Conservation (phyloP, 2,329 filamentous ascomycete species). For the Hypoxylon sp. region DNA sequence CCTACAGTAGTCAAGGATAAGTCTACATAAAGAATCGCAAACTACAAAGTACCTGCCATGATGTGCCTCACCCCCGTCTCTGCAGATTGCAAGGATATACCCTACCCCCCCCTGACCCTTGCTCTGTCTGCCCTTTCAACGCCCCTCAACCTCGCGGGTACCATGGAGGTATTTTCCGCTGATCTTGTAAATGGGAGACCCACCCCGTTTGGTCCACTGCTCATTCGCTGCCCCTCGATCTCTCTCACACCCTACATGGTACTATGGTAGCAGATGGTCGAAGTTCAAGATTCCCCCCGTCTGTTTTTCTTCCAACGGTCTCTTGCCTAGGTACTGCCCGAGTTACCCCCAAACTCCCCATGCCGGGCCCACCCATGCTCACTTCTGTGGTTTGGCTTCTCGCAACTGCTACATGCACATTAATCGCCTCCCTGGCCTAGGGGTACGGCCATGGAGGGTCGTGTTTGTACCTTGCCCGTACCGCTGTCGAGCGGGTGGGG, state of each 20-base stretch:
- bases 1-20: slow-evolving; percentile 28
- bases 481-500: slow-evolving; percentile 33
- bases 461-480: slow-evolving; percentile 38
- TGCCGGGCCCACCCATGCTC: slow-evolving; percentile 32
- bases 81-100: slow-evolving; percentile 40
- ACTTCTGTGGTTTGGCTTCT: slow-evolving; percentile 12
- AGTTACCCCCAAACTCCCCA: slow-evolving; percentile 31
- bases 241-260: slow-evolving; percentile 24
- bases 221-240: slow-evolving; percentile 43
- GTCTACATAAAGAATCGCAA: slow-evolving; percentile 25
- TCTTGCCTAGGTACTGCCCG: slow-evolving; percentile 8
- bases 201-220: slow-evolving; percentile 24
- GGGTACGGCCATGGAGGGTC: slow-evolving; percentile 32
- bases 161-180: slow-evolving; percentile 41
- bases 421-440: slow-evolving; percentile 37
- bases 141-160: slow-evolving; percentile 31
- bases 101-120: slow-evolving; percentile 36
- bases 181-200: slow-evolving; percentile 41
- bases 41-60: slow-evolving; percentile 40
- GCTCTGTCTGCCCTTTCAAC: slow-evolving; percentile 38
- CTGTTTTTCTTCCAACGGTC: slow-evolving; percentile 12
- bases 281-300: slow-evolving; percentile 14
- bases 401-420: slow-evolving; percentile 34
- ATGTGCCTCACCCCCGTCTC: slow-evolving; percentile 40
- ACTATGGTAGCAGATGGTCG: slow-evolving; percentile 7